Evolutionary conservation across 805 yeast genomes (phyloP), one percentile per base, ranked within the genome.

Genomic region (Pichia manshurica): DNA sequence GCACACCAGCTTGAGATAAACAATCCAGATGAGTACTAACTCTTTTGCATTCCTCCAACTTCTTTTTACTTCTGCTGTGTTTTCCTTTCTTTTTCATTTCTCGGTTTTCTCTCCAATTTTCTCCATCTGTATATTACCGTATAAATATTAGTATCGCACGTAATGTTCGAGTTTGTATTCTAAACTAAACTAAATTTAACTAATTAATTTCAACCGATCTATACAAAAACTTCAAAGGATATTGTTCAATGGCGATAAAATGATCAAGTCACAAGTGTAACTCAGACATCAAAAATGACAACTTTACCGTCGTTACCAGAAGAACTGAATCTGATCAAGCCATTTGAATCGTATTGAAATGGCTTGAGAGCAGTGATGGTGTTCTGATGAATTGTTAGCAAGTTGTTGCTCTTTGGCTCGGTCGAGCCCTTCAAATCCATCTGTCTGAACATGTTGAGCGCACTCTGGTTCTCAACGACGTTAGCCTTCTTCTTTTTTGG

Each of bases 231-330:
- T n/a, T n/a, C n/a, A n/a, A n/a, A n/a, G n/a, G n/a, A n/a, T n/a
- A n/a, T n/a, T n/a, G n/a, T n/a, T n/a, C n/a, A n/a, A n/a, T n/a
- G n/a, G n/a, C n/a, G n/a, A n/a, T n/a, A n/a, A n/a, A n/a, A n/a
- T n/a, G n/a, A n/a, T n/a, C n/a, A n/a, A n/a, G n/a, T n/a, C n/a
- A n/a, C n/a, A n/a, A n/a, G n/a, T n/a, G 10, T 16, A 15, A 39
- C 10, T 58, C 65, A 79, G 45, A 75, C 73, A 45, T 71, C 70
- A 64, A 87, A 91, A 43, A 91, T 73, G 37, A 90, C 98, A 45
- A 91, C 78, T 63, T 84, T 85, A 46, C 99, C 98, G 63, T 93
- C 99, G 50, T 86, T 79, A 48, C 96, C 97, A 49, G 88, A 81
- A 15, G 89, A 72, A 12, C 87, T 80, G 53, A 82, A 72, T 66